Conservation (phyloP, 805 yeast species). For the Candida awuae region DNA sequence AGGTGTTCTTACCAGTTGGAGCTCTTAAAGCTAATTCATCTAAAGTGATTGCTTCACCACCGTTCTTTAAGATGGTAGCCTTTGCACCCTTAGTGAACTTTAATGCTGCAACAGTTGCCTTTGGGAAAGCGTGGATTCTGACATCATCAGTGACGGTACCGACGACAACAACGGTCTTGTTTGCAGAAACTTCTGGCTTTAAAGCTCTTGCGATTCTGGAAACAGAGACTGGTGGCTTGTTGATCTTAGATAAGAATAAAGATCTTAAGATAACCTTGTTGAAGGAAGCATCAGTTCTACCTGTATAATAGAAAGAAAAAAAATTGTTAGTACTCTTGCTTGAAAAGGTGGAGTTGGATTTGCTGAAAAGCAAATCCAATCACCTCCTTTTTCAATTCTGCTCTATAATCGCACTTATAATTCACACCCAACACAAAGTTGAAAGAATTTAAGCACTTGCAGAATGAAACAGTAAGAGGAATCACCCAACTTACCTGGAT, state of each 20-base stretch:
- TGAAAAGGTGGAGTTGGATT: not conserved
- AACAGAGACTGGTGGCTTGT: constrained; percentile 99
- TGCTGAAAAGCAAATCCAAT: not conserved
- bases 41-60: constrained; percentile 99
- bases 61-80: constrained; percentile 94
- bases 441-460: constrained; percentile 25
- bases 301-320: constrained; percentile 28
- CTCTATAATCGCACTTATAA: constrained; percentile 38
- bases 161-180: constrained; percentile 93
- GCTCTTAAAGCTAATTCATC: constrained; percentile 99
- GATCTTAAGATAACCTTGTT: constrained; percentile 93
- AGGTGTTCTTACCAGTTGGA: constrained; percentile 99
- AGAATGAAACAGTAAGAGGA: constrained; percentile 14
- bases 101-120: constrained; percentile 97
- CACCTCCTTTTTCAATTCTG: constrained; percentile 32
- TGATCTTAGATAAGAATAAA: constrained; percentile 94
- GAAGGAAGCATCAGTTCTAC: constrained; percentile 99
- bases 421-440: not conserved
- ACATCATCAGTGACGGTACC: constrained; percentile 98
- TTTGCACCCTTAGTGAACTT: constrained; percentile 99
- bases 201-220: constrained; percentile 84
- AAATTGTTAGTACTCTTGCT: constrained; percentile 16
- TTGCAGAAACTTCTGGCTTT: constrained; percentile 72
- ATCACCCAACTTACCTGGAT: not conserved
- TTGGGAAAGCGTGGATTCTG: constrained; percentile 92